Evolutionary conservation across 2,329 filamentous ascomycete genomes (phyloP), one percentile per base, ranked within the genome.

Genomic region (Mycosphaerella sp.): DNA sequence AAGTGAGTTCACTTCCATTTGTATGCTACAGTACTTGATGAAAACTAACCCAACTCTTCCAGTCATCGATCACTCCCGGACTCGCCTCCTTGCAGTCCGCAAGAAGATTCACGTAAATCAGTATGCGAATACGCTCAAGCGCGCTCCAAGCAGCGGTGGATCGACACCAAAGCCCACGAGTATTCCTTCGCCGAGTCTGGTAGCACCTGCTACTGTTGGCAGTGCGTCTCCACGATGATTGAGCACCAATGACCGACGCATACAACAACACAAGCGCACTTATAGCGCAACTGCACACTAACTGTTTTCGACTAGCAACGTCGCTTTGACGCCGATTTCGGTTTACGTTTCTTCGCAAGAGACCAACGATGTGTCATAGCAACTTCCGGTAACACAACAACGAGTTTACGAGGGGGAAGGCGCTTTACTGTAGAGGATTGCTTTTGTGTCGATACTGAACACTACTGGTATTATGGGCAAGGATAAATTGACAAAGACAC

Each of bases 1-100:
- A 68, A 81, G 86, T 89, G 75, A 73, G 80, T 73, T n/a, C 10
- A n/a, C 13, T 8, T 10, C 30, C 10, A 12, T 34, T n/a, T 34
- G 10, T 4, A 34, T 34, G 10, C 13, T n/a, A 5, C 13, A 18
- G 18, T 44, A 10, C 7, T 14, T 12, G 36, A 16, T 49, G 14
- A 7, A 18, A n/a, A 12, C 17, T 13, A 21, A 45, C 17, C 42
- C 14, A 45, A 64, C 69, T 57, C n/a, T 14, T 44, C 35, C 44
- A 76, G 74, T 76, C 53, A 69, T 76, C 41, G 73, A 76, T 48
- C 68, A 72, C 55, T 71, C 72, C 58, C 68, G 66, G 35, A 60
- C 62, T 21, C 71, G 74, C 32, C 69, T 75, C 36, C 60, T 64
- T 44, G 62, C 69, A 10, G 65, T 76, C 13, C 66, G 71, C 56